phyloP scores from a whole-genome alignment of 164 flowering plant genomes.

The Buxus sempervirens region DNA sequence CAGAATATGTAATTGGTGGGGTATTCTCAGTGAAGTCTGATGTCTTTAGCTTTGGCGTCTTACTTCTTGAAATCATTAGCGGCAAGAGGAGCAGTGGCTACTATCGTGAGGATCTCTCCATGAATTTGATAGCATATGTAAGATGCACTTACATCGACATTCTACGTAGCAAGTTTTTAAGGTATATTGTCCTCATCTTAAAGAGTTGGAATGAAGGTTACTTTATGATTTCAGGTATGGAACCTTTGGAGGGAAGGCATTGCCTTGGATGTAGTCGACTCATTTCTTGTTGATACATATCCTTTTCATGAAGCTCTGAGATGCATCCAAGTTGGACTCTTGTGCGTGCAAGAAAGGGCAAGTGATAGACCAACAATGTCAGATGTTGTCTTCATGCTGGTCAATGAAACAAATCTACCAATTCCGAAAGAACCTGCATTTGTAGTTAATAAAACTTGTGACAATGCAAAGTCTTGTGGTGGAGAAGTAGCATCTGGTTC shows the following conservation, averaged over 20 bases:
- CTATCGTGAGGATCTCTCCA: not conserved
- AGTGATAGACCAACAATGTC: conserved; percentile 6
- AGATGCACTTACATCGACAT: not conserved
- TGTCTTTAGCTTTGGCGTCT: conserved; percentile 16
- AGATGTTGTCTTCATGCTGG: conserved; percentile 4
- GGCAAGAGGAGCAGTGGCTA: conserved; percentile 11
- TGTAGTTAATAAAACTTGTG: not conserved
- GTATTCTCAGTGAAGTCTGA: not conserved
- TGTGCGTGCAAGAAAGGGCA: not conserved
- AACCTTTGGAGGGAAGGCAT: not conserved
- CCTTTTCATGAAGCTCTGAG: not conserved
- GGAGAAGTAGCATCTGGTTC: not conserved
- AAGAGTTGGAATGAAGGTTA: not conserved
- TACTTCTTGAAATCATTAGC: conserved; percentile 18
- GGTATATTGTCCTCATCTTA: no score
- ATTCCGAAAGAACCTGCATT: conserved; percentile 4
- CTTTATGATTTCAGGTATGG: conserved; percentile 3
- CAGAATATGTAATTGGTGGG: not conserved
- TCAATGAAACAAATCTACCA: conserved; percentile 4
- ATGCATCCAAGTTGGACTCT: conserved; percentile 4
- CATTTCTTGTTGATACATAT: not conserved
- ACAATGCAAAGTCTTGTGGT: not conserved
- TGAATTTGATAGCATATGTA: conserved; percentile 17
- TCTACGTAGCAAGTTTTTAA: no score
- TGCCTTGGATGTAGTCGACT: conserved; percentile 6